Evolutionary conservation across 2,329 filamentous ascomycete species (phyloP).

Genomic region (Neofusicoccum sp.): DNA sequence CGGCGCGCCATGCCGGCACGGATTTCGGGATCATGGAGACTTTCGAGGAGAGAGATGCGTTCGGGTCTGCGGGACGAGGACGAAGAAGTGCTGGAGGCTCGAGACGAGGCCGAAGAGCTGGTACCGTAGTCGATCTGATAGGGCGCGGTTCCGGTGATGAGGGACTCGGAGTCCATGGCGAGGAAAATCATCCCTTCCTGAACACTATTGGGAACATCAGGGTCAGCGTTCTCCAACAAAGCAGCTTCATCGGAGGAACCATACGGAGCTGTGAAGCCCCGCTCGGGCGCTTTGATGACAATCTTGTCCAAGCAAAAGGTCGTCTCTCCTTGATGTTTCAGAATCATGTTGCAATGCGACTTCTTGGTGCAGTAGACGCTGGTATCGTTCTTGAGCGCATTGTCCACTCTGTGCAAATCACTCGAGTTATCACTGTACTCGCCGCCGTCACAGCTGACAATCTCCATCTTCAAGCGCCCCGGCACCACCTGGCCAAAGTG

Average conservation of each 20-base stretch:
- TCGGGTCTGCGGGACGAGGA: slow-evolving; percentile 31
- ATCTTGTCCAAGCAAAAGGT: slow-evolving; percentile 83
- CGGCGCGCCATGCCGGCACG: slow-evolving; percentile 23
- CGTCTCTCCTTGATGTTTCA: slow-evolving; percentile 76
- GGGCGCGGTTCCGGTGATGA: slow-evolving; percentile 68
- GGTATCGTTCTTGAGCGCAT: slow-evolving; percentile 77
- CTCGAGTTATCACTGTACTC: slow-evolving; percentile 56
- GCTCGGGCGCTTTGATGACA: slow-evolving; percentile 79
- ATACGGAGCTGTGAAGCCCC: slow-evolving; percentile 83
- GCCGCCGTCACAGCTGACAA: slow-evolving; percentile 86
- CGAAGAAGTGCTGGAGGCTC: slow-evolving; percentile 26
- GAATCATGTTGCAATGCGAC: slow-evolving; percentile 81
- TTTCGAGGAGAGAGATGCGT: slow-evolving; percentile 34
- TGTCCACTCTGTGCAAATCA: slow-evolving; percentile 55
- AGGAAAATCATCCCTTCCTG: slow-evolving; percentile 92
- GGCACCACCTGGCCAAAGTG: slow-evolving; percentile 83
- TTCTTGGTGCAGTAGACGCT: slow-evolving; percentile 89
- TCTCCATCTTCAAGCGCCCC: slow-evolving; percentile 78
- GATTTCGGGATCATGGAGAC: slow-evolving; percentile 34
- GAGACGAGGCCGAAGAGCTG: slow-evolving; percentile 23
- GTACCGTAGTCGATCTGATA: slow-evolving; percentile 66
- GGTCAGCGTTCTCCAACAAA: slow-evolving; percentile 32
- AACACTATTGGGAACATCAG: slow-evolving; percentile 54
- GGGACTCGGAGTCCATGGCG: slow-evolving; percentile 76
- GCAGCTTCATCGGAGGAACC: slow-evolving; percentile 32